phyloP scores from a whole-genome alignment of 345 rosid genomes.

The Dovyalis caffra region DNA sequence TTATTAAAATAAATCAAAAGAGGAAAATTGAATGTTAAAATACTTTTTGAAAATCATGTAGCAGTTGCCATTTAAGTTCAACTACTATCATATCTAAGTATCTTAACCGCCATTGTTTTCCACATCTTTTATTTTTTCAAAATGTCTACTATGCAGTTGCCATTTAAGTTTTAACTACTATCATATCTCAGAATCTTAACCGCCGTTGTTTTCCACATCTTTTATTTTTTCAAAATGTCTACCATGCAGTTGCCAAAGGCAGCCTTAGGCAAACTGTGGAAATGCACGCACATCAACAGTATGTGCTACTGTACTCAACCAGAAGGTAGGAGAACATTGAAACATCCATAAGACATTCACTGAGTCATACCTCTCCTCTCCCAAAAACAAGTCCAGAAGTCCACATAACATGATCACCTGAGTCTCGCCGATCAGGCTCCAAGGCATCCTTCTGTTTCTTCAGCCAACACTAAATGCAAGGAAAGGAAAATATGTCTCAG shows the following conservation, averaged over 20 bases:
- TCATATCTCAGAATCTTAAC: neutral
- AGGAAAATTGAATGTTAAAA: neutral
- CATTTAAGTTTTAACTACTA: neutral
- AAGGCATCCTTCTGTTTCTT: conserved; percentile 32
- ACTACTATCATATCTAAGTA: neutral
- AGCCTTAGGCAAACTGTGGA: neutral
- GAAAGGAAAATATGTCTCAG: neutral
- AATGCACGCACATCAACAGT: neutral
- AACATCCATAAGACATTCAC: neutral
- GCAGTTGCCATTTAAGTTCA: neutral
- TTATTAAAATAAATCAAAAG: neutral
- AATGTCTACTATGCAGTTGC: neutral
- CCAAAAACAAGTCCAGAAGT: conserved; percentile 40
- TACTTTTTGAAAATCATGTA: neutral
- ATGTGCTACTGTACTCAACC: neutral
- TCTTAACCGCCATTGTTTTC: neutral
- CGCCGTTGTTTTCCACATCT: neutral
- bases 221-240: neutral
- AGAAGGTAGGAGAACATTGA: neutral
- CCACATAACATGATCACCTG: conserved; percentile 31
- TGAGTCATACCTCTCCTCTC: conserved; percentile 23
- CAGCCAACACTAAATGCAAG: conserved; percentile 34
- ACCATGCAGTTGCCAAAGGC: neutral
- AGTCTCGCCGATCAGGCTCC: conserved; percentile 23
- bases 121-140: neutral